Conservation (phyloP, 2,329 filamentous ascomycete genomes). For the Pseudopyrenochaeta lycopersici region DNA sequence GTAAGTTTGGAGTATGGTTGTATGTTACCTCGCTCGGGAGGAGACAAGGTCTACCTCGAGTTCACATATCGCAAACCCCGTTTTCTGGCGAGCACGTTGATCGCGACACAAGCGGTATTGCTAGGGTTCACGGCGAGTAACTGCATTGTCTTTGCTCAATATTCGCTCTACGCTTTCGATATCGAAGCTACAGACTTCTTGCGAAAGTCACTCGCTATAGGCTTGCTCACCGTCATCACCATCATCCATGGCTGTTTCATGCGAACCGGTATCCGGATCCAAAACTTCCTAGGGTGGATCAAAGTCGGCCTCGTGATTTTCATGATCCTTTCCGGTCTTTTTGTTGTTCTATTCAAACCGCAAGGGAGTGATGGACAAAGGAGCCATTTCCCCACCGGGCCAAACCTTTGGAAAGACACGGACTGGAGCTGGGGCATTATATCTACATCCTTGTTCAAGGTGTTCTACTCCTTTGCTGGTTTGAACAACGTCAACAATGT, state of each 20-base stretch:
- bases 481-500: conserved; percentile 75
- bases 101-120: conserved; percentile 70
- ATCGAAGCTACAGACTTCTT: conserved; percentile 60
- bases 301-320: conserved; percentile 50
- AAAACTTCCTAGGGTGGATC: conserved; percentile 52
- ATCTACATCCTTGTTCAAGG: conserved; percentile 72
- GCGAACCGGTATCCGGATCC: conserved; percentile 47
- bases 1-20: conserved; percentile 74
- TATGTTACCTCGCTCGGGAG: conserved; percentile 75
- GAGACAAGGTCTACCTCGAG: conserved; percentile 75
- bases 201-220: conserved; percentile 61
- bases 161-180: conserved; percentile 67
- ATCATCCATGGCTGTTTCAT: conserved; percentile 50
- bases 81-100: conserved; percentile 70
- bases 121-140: conserved; percentile 75
- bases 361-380: conserved; percentile 22
- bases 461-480: conserved; percentile 75
- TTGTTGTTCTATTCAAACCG: conserved; percentile 42
- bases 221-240: conserved; percentile 49
- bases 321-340: conserved; percentile 50
- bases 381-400: conserved; percentile 54
- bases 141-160: conserved; percentile 74
- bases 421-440: conserved; percentile 75
- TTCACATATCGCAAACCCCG: conserved; percentile 71
- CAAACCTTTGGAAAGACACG: conserved; percentile 68